Evolutionary conservation across 2,329 filamentous ascomycete genomes (phyloP).

Genomic region (Phialocephala sp.): DNA sequence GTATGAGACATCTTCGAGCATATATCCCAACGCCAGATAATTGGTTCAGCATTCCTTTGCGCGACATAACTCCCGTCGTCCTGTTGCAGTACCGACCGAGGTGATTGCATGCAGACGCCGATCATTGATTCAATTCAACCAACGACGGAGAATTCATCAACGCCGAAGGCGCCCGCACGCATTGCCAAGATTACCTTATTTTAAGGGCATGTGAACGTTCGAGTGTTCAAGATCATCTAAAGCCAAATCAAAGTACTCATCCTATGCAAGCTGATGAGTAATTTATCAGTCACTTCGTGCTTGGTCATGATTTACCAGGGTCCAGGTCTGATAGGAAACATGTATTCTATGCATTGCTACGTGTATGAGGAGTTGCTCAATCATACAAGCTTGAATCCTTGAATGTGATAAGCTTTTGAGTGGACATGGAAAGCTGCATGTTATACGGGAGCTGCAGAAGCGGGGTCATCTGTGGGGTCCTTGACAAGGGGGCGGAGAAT

Average conservation of each 20-base stretch:
- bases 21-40: no score
- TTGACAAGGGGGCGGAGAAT: not conserved
- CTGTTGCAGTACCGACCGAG: no score
- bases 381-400: not conserved
- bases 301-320: no score
- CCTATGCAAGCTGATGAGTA: not conserved
- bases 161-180: not conserved
- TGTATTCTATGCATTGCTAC: no score
- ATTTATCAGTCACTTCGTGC: not conserved
- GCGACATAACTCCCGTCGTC: no score
- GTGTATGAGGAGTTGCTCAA: no score
- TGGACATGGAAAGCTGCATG: not conserved
- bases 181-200: not conserved
- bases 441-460: not conserved
- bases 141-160: not conserved
- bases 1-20: no score
- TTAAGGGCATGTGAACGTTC: not conserved
- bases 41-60: no score
- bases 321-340: no score
- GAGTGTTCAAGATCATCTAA: not conserved
- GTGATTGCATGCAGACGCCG: no score
- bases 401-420: not conserved
- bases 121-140: not conserved
- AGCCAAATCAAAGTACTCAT: not conserved
- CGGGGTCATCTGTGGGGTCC: not conserved